Evolutionary conservation across 1,284 basidiomycete genomes (phyloP).

Genomic region (Apiotrichum domesticum): DNA sequence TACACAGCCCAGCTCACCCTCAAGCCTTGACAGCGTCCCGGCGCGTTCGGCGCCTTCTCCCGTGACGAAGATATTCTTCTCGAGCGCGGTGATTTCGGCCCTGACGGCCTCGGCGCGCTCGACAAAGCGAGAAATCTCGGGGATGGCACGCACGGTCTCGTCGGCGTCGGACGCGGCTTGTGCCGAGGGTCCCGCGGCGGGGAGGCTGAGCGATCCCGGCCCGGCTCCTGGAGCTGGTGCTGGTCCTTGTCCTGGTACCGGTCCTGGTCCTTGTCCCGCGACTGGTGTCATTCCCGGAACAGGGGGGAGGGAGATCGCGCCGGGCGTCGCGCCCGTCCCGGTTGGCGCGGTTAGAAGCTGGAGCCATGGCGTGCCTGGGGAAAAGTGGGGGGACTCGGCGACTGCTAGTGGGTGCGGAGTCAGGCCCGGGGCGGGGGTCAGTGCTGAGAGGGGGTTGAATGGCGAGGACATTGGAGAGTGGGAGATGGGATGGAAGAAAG

Average conservation of each 20-base stretch:
- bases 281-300: no score
- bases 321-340: no score
- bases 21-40: slow-evolving; percentile 1
- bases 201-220: background rate
- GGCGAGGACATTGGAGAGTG: background rate
- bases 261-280: no score
- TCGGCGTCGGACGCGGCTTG: slow-evolving; percentile 6
- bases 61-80: slow-evolving; percentile 1
- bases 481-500: no score
- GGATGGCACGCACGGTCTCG: slow-evolving; percentile 11
- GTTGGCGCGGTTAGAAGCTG: no score
- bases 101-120: slow-evolving; percentile 15
- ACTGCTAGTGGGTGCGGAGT: background rate
- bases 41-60: slow-evolving; percentile 1
- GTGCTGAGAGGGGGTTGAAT: background rate
- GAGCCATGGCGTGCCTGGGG: no score
- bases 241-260: no score
- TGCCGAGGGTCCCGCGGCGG: background rate
- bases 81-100: slow-evolving; percentile 2
- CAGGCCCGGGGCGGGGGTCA: background rate
- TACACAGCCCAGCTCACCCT: background rate
- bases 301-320: no score
- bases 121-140: slow-evolving; percentile 7
- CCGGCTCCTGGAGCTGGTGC: no score
- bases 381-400: no score